Base-by-base conservation (phyloP, 2,329 filamentous ascomycete genomes). In the Diplodia intermedia region DNA sequence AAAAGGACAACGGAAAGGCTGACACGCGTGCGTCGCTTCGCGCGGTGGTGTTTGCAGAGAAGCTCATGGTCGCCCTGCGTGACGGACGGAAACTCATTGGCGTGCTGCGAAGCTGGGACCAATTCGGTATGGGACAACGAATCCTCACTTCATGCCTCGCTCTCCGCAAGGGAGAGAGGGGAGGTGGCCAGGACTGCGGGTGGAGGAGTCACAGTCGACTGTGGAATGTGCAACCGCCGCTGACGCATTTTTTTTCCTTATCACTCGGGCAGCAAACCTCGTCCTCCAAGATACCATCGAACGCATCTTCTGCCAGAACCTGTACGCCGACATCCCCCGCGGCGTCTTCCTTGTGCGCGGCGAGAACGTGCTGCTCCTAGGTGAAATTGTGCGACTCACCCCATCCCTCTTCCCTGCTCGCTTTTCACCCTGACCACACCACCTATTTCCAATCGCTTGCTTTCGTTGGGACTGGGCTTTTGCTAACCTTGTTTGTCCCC, bases 11-110 rank as follows among this genome's bases (percentile, higher is more conserved):
- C 29, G 61, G 23, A 53, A 29, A 54, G 7, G 18, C 14, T 54
- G 36, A 49, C 43, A 7, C 47, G 40, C 18, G n/a, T 40, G 40
- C 53, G 54, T 11, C 38, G 14, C 43, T 70, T 71, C 66, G 66
- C 52, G 55, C 31, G 62, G 31, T 56, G 43, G 18, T 47, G n/a
- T 47, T 47, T 47, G 40, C 79, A 98, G 95, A 99, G 84, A 99
- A 99, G 83, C 89, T 99, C 69, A 89, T 97, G 82, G 86, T 98
- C 68, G 89, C 94, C 56, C 86, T 99, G 67, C 91, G 95, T 73
- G 95, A 99, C 78, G 95, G 96, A 70, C 89, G 94, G 74, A 98
- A 98, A 82, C 85, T 98, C 72, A 91, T 97, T 73, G 95, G 95
- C 36, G 92, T 98, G 56, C 82, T 99, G 73, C 87, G 95, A 75